Conservation (phyloP, 306 rosid genomes). For the Castanopsis chinensis region DNA sequence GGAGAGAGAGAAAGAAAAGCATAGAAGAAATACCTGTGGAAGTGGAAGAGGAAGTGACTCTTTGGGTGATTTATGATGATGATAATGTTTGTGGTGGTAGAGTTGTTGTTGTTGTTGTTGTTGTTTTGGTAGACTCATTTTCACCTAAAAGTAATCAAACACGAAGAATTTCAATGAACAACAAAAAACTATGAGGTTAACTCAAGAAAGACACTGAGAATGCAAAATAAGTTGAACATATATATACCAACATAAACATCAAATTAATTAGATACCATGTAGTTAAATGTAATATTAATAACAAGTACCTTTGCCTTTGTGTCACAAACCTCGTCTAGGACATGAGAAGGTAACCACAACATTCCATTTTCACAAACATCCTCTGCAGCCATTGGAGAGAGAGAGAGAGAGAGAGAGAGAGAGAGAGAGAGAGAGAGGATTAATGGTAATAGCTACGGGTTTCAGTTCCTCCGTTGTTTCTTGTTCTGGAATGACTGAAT, state of each 20-base stretch:
- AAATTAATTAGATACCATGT: not conserved
- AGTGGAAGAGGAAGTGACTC: not conserved
- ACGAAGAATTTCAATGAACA: not conserved
- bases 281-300: not conserved
- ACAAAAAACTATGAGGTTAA: not conserved
- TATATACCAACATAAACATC: not conserved
- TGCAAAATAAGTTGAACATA: too few relatives aligned
- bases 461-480: conserved; percentile 2
- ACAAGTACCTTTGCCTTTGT: conserved; percentile 30
- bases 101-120: conserved; percentile 9
- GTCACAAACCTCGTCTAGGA: conserved; percentile 41
- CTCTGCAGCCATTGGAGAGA: conserved; percentile 43
- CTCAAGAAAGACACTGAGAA: too few relatives aligned
- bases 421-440: conserved; percentile 1
- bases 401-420: not conserved
- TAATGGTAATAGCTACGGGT: too few relatives aligned
- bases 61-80: conserved; percentile 18
- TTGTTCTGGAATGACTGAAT: conserved; percentile 10
- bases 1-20: too few relatives aligned
- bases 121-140: conserved; percentile 5
- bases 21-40: conserved; percentile 12
- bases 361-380: conserved; percentile 58
- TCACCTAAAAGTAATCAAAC: conserved; percentile 11
- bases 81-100: not conserved
- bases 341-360: conserved; percentile 58